Evolutionary conservation across 2,329 filamentous ascomycete genomes (phyloP).

Genomic region (Parascedosporium putredinis): DNA sequence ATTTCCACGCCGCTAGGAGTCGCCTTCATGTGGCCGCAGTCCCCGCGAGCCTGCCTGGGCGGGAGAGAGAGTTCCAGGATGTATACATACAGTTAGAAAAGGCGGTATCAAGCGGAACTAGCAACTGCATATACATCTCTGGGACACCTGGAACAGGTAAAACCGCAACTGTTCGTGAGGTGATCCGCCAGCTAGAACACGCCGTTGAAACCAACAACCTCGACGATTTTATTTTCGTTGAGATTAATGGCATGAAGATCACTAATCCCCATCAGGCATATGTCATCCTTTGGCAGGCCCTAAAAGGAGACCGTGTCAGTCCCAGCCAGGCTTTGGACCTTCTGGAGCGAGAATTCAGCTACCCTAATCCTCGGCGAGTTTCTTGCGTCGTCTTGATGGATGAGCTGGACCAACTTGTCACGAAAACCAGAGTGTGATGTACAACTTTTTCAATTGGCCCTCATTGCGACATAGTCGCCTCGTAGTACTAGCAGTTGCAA

Average conservation of each 20-base stretch:
- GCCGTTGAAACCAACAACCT: slow-evolving; percentile 82
- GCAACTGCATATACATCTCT: slow-evolving; percentile 97
- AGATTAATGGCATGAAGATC: slow-evolving; percentile 99
- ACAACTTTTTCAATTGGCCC: slow-evolving; percentile 99
- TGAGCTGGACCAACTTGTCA: slow-evolving; percentile 93
- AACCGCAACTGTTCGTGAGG: slow-evolving; percentile 92
- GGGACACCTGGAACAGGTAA: slow-evolving; percentile 98
- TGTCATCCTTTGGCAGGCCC: slow-evolving; percentile 85
- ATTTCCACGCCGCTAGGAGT: slow-evolving; percentile 82
- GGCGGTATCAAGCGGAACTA: slow-evolving; percentile 85
- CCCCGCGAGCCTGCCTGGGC: slow-evolving; percentile 77
- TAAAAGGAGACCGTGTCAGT: slow-evolving; percentile 87
- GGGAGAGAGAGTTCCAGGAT: slow-evolving; percentile 80
- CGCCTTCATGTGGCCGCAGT: slow-evolving; percentile 91
- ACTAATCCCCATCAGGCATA: slow-evolving; percentile 97
- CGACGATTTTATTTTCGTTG: slow-evolving; percentile 97
- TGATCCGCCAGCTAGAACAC: slow-evolving; percentile 80
- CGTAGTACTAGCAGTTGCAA: slow-evolving; percentile 93
- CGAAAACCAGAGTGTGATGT: slow-evolving; percentile 99
- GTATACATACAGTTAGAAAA: slow-evolving; percentile 92
- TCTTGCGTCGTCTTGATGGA: slow-evolving; percentile 98
- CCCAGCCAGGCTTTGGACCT: slow-evolving; percentile 85
- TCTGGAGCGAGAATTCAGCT: slow-evolving; percentile 82
- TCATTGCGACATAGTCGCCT: slow-evolving; percentile 80
- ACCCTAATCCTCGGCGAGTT: slow-evolving; percentile 79